Conservation (phyloP, 306 rosid species). For the Mucuna pruriens region DNA sequence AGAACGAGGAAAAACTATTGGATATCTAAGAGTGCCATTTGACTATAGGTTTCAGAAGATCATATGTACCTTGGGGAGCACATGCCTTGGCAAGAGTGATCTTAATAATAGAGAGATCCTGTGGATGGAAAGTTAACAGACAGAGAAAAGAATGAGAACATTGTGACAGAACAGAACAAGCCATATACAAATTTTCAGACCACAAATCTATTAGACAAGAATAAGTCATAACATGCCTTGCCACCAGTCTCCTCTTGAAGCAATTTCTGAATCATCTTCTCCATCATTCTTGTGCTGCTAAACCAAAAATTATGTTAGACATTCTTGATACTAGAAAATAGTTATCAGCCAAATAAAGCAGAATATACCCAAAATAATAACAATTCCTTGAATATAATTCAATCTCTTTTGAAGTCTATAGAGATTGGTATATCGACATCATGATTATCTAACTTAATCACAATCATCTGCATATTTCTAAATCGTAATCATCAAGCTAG, state of each 20-base stretch:
- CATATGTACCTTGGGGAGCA: slow-evolving; percentile 57
- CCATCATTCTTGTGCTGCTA: slow-evolving; percentile 58
- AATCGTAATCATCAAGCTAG: neutral
- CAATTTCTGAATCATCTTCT: slow-evolving; percentile 66
- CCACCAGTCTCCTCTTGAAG: slow-evolving; percentile 96
- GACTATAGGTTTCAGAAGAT: neutral
- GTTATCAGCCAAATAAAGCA: neutral
- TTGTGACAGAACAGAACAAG: slow-evolving; percentile 5
- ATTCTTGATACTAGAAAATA: neutral
- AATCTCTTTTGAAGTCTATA: neutral
- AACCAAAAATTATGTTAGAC: neutral
- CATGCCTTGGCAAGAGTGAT: slow-evolving; percentile 33
- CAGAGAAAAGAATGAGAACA: slow-evolving; percentile 34
- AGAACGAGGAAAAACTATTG: neutral
- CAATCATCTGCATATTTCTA: neutral
- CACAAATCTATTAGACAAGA: neutral
- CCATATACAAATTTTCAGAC: slow-evolving; percentile 7
- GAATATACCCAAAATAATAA: slow-evolving; percentile 6
- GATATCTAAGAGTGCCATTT: slow-evolving; percentile 3
- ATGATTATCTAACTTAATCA: neutral
- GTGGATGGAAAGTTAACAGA: slow-evolving; percentile 35
- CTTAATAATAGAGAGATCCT: slow-evolving; percentile 84
- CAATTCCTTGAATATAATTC: neutral
- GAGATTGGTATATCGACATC: neutral
- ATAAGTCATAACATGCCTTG: slow-evolving; percentile 55